Evolutionary conservation across 208 protist species (phyloP).

Genomic region (Crithidia brevicula): DNA sequence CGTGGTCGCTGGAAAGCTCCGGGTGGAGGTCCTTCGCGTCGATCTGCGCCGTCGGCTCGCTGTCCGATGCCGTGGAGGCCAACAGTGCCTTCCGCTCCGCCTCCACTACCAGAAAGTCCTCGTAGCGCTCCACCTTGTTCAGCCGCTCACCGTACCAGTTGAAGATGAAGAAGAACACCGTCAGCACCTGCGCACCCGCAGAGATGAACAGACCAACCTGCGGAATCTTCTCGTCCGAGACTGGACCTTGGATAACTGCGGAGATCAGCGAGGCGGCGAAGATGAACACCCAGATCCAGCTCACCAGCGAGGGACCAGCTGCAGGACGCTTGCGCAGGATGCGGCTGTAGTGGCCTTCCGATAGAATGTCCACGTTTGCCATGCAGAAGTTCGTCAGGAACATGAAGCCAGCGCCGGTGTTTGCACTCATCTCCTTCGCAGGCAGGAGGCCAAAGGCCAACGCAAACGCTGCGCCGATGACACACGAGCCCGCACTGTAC

Average conservation of each 20-base stretch:
- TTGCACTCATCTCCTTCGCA: conserved; percentile 33
- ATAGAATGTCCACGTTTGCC: conserved; percentile 75
- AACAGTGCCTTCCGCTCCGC: conserved; percentile 13
- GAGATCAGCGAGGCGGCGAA: conserved; percentile 48
- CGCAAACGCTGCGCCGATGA: conserved; percentile 42
- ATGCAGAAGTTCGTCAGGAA: conserved; percentile 60
- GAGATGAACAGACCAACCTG: conserved; percentile 54
- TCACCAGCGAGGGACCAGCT: conserved; percentile 51
- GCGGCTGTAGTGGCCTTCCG: conserved; percentile 74
- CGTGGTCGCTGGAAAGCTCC: conserved; percentile 7
- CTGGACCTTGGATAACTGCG: conserved; percentile 46
- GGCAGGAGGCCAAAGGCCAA: conserved; percentile 51
- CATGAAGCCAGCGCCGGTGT: conserved; percentile 47
- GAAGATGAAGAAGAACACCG: conserved; percentile 55
- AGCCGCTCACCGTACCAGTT: conserved; percentile 73
- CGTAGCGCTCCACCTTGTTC: conserved; percentile 48
- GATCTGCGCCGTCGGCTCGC: neutral
- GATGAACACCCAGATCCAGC: conserved; percentile 67
- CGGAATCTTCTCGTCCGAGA: conserved; percentile 42
- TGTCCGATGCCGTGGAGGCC: neutral
- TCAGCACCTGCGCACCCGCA: conserved; percentile 47
- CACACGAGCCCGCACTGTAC: conserved; percentile 50
- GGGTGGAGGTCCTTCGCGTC: conserved; percentile 12
- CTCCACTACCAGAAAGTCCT: conserved; percentile 33
- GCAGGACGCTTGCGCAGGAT: conserved; percentile 47